Evolutionary conservation across 1,139 yeast genomes (phyloP).

Genomic region (Casaregolazyma lundiana): DNA sequence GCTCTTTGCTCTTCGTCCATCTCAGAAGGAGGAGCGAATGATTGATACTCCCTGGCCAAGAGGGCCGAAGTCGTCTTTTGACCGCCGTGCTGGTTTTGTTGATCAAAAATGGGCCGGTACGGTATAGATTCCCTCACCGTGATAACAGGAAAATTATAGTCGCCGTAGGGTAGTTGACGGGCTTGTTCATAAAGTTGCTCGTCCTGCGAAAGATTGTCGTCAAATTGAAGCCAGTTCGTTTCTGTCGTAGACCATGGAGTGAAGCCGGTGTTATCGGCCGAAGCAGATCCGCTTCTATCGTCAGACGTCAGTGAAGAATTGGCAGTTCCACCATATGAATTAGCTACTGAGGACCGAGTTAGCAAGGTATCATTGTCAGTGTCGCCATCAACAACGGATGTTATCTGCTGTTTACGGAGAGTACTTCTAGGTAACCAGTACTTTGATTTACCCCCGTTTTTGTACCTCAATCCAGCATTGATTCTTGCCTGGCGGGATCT

Average conservation of each 20-base stretch:
- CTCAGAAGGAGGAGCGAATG: slow-evolving; percentile 15
- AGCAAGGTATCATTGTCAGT: background rate
- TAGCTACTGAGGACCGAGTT: background rate
- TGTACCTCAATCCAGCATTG: slow-evolving; percentile 78
- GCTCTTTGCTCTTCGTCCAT: slow-evolving; percentile 14
- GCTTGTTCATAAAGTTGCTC: slow-evolving; percentile 43
- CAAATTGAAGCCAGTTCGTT: background rate
- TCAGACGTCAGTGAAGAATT: background rate
- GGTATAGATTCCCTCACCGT: slow-evolving; percentile 41
- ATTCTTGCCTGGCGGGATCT: slow-evolving; percentile 66
- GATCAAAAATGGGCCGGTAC: slow-evolving; percentile 21
- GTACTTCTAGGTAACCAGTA: slow-evolving; percentile 66
- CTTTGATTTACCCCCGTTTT: slow-evolving; percentile 69
- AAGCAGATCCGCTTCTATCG: background rate
- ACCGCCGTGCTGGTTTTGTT: slow-evolving; percentile 20
- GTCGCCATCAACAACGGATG: background rate
- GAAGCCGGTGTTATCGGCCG: background rate
- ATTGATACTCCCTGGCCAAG: slow-evolving; percentile 16
- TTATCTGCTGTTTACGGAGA: slow-evolving; percentile 6
- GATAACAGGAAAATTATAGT: slow-evolving; percentile 54
- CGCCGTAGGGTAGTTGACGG: slow-evolving; percentile 46
- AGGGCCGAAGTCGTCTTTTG: slow-evolving; percentile 16
- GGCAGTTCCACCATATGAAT: background rate
- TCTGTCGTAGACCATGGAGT: background rate
- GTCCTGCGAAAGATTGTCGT: slow-evolving; percentile 38